Percentiles rank a stretch among this genome's conserved stretches.
Evolutionary conservation across 2,329 filamentous ascomycete genomes (phyloP).

Genomic region (Dothidotthia symphoricarpi): DNA sequence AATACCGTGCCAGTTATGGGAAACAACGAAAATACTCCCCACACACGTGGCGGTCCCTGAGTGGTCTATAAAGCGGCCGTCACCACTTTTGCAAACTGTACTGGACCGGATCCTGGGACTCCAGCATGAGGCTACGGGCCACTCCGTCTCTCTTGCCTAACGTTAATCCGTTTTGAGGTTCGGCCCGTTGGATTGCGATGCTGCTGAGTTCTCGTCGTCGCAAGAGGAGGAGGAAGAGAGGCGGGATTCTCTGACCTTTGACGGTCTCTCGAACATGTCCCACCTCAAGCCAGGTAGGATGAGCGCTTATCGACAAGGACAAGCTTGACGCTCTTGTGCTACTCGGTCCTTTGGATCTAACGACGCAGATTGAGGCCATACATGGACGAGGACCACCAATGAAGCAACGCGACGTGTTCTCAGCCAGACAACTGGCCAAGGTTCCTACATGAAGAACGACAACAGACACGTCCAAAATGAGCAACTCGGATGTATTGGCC

Average conservation of each 20-base stretch:
- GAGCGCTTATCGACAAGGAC: constrained; percentile 34
- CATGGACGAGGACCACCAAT: constrained; percentile 26
- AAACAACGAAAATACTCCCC: constrained; percentile 15
- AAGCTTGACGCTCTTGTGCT: constrained; percentile 32
- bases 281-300: constrained; percentile 25
- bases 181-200: background rate
- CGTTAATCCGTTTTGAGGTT: background rate
- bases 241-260: constrained; percentile 28
- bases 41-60: constrained; percentile 46
- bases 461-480: constrained; percentile 16
- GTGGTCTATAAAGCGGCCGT: constrained; percentile 40
- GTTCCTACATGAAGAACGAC: constrained; percentile 21
- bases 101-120: constrained; percentile 2
- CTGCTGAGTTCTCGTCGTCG: constrained; percentile 1
- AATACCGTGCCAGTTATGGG: constrained; percentile 21
- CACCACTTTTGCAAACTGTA: constrained; percentile 25
- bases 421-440: constrained; percentile 17
- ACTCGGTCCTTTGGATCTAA: constrained; percentile 21
- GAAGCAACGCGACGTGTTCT: constrained; percentile 20
- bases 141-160: constrained; percentile 8
- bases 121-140: constrained; percentile 15
- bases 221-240: constrained; percentile 16
- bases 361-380: constrained; percentile 19
- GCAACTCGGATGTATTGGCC: constrained; percentile 30
- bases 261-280: constrained; percentile 13